Evolutionary conservation across 2,329 filamentous ascomycete genomes (phyloP).

Genomic region (Capronia coronata): DNA sequence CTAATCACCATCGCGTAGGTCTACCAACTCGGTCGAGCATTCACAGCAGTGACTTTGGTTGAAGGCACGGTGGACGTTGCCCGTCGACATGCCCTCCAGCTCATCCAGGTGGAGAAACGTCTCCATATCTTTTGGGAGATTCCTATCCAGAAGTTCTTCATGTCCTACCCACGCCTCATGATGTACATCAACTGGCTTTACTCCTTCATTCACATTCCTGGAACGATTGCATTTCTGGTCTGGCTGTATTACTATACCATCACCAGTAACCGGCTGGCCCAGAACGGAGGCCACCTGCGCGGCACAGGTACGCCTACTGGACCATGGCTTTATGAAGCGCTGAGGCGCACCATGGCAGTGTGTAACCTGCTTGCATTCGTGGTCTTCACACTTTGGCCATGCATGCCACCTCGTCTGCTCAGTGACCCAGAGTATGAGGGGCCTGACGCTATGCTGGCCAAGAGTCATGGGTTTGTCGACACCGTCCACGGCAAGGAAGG

Average conservation of each 20-base stretch:
- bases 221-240: conserved; percentile 63
- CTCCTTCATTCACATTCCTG: conserved; percentile 72
- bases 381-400: conserved; percentile 54
- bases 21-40: conserved; percentile 67
- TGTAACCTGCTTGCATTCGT: conserved; percentile 56
- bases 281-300: no score
- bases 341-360: conserved; percentile 51
- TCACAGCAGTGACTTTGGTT: conserved; percentile 62
- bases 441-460: conserved; percentile 51
- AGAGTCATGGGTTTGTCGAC: conserved; percentile 55
- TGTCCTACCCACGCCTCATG: conserved; percentile 52
- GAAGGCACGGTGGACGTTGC: conserved; percentile 63
- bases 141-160: conserved; percentile 53
- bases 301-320: no score
- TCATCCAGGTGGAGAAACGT: conserved; percentile 60
- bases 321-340: conserved; percentile 49
- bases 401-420: conserved; percentile 54
- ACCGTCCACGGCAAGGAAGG: conserved; percentile 53
- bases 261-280: conserved; percentile 48
- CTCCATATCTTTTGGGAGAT: conserved; percentile 61
- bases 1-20: conserved; percentile 43
- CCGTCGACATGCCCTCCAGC: conserved; percentile 59
- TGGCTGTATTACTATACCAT: conserved; percentile 66
- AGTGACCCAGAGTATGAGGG: conserved; percentile 51
- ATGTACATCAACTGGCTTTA: conserved; percentile 66